Conservation (phyloP, 805 yeast genomes). For the Metschnikowia gelsemii region DNA sequence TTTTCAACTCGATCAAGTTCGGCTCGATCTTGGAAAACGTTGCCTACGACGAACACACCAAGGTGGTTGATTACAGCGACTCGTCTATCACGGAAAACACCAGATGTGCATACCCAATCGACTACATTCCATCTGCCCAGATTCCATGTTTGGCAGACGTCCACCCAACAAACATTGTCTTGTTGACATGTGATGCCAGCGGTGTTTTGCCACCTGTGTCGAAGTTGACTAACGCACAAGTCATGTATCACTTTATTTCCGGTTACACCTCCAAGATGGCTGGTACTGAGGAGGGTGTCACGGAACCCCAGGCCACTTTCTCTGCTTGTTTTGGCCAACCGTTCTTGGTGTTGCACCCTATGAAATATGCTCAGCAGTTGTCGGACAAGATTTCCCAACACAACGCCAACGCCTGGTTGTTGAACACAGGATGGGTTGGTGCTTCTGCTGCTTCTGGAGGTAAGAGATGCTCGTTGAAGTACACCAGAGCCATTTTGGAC, state of each 20-base stretch:
- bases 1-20: constrained; percentile 88
- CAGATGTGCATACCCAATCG: constrained; percentile 98
- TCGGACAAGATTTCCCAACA: constrained; percentile 88
- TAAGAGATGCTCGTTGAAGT: constrained; percentile 94
- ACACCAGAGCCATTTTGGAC: constrained; percentile 94
- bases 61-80: constrained; percentile 83
- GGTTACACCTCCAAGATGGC: constrained; percentile 99
- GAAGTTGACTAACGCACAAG: constrained; percentile 89
- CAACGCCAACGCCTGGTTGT: constrained; percentile 91
- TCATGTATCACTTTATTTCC: constrained; percentile 97
- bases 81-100: constrained; percentile 91
- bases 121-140: constrained; percentile 92
- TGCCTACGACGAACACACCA: constrained; percentile 72
- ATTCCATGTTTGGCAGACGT: constrained; percentile 87
- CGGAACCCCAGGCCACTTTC: constrained; percentile 97
- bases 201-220: constrained; percentile 98
- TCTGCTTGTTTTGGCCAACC: constrained; percentile 99
- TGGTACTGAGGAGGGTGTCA: constrained; percentile 97
- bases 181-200: constrained; percentile 95
- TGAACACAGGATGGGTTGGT: constrained; percentile 99
- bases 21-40: constrained; percentile 96
- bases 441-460: constrained; percentile 91
- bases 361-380: constrained; percentile 94
- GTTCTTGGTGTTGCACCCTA: constrained; percentile 95
- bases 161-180: constrained; percentile 89